Evolutionary conservation across 169 alveolate species (phyloP).

Genomic region (Plasmodium gonderi): DNA sequence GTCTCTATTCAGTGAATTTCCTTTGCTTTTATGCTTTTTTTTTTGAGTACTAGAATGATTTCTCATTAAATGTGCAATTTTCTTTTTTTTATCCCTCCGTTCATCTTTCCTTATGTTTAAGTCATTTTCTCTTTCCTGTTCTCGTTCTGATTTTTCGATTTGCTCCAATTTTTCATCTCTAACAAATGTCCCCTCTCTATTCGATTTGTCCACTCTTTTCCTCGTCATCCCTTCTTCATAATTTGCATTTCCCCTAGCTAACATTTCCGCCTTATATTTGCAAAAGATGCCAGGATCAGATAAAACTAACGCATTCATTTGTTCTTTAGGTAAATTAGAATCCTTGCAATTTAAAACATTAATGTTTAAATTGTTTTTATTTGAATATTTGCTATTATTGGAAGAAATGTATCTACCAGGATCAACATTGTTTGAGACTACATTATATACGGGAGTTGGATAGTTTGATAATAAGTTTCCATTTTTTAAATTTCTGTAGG

Average conservation of each 20-base stretch:
- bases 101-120: background rate
- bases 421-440: constrained; percentile 19
- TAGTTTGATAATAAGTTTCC: constrained; percentile 3
- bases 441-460: constrained; percentile 15
- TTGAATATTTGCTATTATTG: constrained; percentile 4
- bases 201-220: background rate
- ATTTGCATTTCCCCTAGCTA: background rate
- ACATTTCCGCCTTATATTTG: constrained; percentile 4
- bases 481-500: constrained; percentile 31
- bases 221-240: background rate
- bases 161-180: background rate
- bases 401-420: background rate
- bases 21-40: constrained; percentile 3
- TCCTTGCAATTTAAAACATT: constrained; percentile 12
- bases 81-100: background rate
- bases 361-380: constrained; percentile 5
- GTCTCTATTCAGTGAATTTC: background rate
- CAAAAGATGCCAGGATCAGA: background rate
- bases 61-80: constrained; percentile 6
- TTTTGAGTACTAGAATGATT: constrained; percentile 10
- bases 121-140: background rate
- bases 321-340: constrained; percentile 8
- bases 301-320: constrained; percentile 3
- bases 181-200: too few species aligned
- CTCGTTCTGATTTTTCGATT: background rate